phyloP scores from a whole-genome alignment of 1,284 basidiomycete genomes.

The Microbotryum silenes-acaulis region DNA sequence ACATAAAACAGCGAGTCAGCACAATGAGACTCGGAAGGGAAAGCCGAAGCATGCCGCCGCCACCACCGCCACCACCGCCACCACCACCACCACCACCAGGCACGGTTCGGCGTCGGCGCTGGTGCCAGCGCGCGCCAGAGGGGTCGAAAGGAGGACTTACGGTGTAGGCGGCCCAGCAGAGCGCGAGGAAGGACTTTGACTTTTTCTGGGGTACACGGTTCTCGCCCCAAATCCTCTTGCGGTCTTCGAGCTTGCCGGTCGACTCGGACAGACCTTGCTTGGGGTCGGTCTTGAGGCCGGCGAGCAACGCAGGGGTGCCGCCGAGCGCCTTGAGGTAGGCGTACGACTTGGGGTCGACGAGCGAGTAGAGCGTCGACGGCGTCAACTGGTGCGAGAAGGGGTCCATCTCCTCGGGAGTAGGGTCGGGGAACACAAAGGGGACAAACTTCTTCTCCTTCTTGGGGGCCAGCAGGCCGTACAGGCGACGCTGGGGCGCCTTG shows the following conservation, averaged over 20 bases:
- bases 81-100: neutral
- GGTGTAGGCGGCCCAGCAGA: conserved; percentile 83
- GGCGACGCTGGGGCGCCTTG: neutral
- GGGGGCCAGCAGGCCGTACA: neutral
- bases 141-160: conserved; percentile 53
- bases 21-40: neutral
- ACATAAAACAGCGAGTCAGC: neutral
- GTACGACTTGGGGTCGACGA: conserved; percentile 79
- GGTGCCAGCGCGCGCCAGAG: neutral
- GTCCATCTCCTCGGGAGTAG: conserved; percentile 47
- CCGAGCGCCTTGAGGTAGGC: conserved; percentile 63
- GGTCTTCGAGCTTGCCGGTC: conserved; percentile 50
- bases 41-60: too few species aligned
- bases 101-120: neutral
- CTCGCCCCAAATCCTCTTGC: conserved; percentile 67
- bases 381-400: conserved; percentile 52
- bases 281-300: conserved; percentile 48
- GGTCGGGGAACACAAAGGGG: conserved; percentile 48
- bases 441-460: conserved; percentile 12
- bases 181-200: conserved; percentile 67
- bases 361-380: conserved; percentile 68
- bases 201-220: conserved; percentile 73
- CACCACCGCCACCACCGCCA: too few species aligned
- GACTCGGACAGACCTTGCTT: conserved; percentile 18
- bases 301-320: conserved; percentile 60